Base-by-base conservation (phyloP, 352 stramenopile species). In the Globisporangium mamillatum region DNA sequence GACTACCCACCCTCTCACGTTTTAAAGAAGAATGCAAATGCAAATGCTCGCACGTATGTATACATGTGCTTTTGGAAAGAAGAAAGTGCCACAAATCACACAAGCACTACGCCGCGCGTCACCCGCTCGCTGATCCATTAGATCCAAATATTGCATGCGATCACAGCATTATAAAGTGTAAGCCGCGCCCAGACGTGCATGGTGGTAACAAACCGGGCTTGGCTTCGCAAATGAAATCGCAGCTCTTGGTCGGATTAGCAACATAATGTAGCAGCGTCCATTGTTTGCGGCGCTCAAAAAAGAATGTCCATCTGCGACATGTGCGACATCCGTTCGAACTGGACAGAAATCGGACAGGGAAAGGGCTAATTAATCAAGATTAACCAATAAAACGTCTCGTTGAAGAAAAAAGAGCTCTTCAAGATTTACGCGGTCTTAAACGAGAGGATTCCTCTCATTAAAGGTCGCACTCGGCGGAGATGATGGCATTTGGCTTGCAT, bases 231-330 rank as follows among this genome's bases (percentile, higher is more conserved):
- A 52, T 52, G 44, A 52, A 52, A 22, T 24, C 6, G 22, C 20
- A 22, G 27, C 20, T 27, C 41, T 27, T 29, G 8, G 18, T 27
- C 6, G 57, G 44, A 20, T 29, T 4, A 2, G 18, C 18, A 24
- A 9, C 18, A 57, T 29, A 32, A 34, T 27, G 3, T 14, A 34
- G 41, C 7, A 65, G 56, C 56, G 56, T 62, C 56, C 56, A 58
- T 36, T 29, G 24, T 36, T 58, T 58, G 16, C 2, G 18, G 36
- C n/a, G 7, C 25, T 34, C 6, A 48, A 60, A 41, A 24, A 60
- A 62, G 44, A 3, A 48, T 66, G 60, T 66, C 46, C 25, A 66
- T 66, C 27, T 66, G 60, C 27, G 60, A 66, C 60, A 66, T 66
- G 46, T 59, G 60, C 60, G 46, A 66, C 60, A 44, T n/a, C 27